Evolutionary conservation across 257 asterid genomes (phyloP), one percentile per base, ranked within the genome.

Genomic region (Nyctanthes arbortristis): DNA sequence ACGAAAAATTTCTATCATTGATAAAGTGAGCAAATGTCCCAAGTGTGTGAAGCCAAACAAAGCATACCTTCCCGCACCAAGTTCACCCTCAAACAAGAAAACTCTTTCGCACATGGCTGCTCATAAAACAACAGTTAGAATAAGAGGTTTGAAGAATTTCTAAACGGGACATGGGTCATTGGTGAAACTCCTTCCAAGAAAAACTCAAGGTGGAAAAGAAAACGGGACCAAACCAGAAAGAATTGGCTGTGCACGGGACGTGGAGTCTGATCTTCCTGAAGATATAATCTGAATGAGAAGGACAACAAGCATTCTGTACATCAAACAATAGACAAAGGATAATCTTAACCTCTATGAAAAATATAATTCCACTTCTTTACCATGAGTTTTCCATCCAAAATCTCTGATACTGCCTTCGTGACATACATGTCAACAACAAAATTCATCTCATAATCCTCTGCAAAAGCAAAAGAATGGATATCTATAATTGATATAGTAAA

Each of bases 51-150:
- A 56, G 66, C 29, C 67, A 68, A 70, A 82, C 58, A 75, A 74
- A 75, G 69, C 84, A n/a, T n/a, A 93, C 99, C 97, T 93, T 84
- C 91, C 96, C 31, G 96, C 96, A 63, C 96, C 96, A 72, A 82
- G 78, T 70, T 87, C 90, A 34, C 94, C 97, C 67, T 83, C 96
- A 77, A 91, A 87, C 68, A 55, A 29, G 70, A 84, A 83, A 58
- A 78, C 80, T 70, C 82, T 91, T 78, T 70, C 84, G 27, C 96
- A 74, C 93, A 93, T 91, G 39, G 91, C 99, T 93, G 96, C 79
- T 56, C 77, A 84, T 35, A 74, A 34, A 77, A 80, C 64, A 77
- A 68, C 73, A 43, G 31, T 5, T 57, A 70, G 68, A 71, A 39
- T 75, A 76, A 78, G 69, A 71, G 34, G 75, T 54, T 60, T 40